Evolutionary conservation across 192 early-diverging fungal genomes (phyloP), one percentile per base, ranked within the genome.

Genomic region (Backusella psychrophila): DNA sequence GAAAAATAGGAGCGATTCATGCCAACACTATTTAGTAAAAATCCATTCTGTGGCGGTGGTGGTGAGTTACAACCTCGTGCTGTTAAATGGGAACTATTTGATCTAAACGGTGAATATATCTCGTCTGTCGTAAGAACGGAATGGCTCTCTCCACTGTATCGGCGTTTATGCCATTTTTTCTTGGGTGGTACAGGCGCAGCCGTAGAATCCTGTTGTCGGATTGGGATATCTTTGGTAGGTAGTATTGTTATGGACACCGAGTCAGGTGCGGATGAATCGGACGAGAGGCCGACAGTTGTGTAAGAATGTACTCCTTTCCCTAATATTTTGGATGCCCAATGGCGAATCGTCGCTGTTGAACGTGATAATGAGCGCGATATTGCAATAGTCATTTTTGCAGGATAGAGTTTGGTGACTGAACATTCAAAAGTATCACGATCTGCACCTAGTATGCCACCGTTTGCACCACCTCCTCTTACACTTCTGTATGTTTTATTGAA

Each of bases 101-200:
- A 71, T 38, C 80, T 71, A 38, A 71, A 66, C 5, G 75, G 68
- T 26, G 77, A 23, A 26, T 72, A 72, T n/a, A 74, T 35, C 21
- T 42, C 71, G 21, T 52, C 34, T 38, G 71, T 71, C 5, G 15
- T 23, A 31, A 42, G 21, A 19, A 38, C 14, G 12, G 63, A 74
- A 67, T 76, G 9, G 35, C 81, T 82, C 39, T 82, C 81, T 29
- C 81, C 81, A 36, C 81, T 82, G 38, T 79, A 79, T 46, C 81
- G 70, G 33, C 79, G 79, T 49, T 82, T 82, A 49, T 29, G 52
- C 81, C 81, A 82, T 34, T 78, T 76, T 36, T 56, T 35, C 17
- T 49, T 74, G n/a, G 75, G 59, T 3, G n/a, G 56, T 15, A 4
- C n/a, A 19, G 52, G 49, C 23, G 69, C 42, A 21, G 75, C 12